Percentiles rank a stretch among this genome's conserved stretches.
phyloP scores from a whole-genome alignment of 768 basidiomycete genomes.

The Pluteus cervinus region DNA sequence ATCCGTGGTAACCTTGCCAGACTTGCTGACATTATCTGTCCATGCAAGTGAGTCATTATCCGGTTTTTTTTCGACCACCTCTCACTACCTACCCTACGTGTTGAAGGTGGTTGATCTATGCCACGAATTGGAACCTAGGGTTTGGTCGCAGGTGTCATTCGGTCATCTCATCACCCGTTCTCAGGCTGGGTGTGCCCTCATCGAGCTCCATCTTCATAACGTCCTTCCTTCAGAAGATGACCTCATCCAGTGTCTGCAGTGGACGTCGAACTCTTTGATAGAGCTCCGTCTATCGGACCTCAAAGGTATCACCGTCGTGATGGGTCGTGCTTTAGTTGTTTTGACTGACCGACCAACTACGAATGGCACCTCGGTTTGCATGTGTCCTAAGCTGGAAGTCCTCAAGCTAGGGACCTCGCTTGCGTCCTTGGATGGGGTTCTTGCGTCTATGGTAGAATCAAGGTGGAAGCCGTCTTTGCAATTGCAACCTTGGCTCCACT shows the following conservation, averaged over 20 bases:
- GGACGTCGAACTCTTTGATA: slow-evolving; percentile 8
- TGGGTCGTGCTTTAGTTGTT: slow-evolving; percentile 8
- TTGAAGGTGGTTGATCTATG: slow-evolving; percentile 8
- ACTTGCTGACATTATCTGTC: slow-evolving; percentile 4
- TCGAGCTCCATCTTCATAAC: slow-evolving; percentile 8
- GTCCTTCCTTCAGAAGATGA: slow-evolving; percentile 10
- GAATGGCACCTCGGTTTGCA: slow-evolving; percentile 1
- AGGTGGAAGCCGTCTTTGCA: slow-evolving; percentile 8
- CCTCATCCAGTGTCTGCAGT: slow-evolving; percentile 12
- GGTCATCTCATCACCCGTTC: slow-evolving; percentile 11
- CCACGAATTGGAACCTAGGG: slow-evolving; percentile 3
- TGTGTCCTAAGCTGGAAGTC: slow-evolving; percentile 12
- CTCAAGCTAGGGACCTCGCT: slow-evolving; percentile 12
- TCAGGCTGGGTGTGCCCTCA: slow-evolving; percentile 7
- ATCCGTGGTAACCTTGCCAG: not conserved
- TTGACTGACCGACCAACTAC: slow-evolving; percentile 7
- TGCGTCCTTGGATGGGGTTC: slow-evolving; percentile 11
- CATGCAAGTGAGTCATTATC: not conserved
- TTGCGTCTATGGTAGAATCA: slow-evolving; percentile 14
- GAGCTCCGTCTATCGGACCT: slow-evolving; percentile 8
- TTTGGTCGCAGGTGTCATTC: slow-evolving; percentile 11
- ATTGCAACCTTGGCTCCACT: no score
- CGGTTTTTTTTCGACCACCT: slow-evolving; percentile 8
- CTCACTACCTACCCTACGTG: slow-evolving; percentile 8
- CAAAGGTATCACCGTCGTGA: slow-evolving; percentile 7